Conservation (phyloP, 2,329 filamentous ascomycete genomes). For the Aspergillus fischeri region DNA sequence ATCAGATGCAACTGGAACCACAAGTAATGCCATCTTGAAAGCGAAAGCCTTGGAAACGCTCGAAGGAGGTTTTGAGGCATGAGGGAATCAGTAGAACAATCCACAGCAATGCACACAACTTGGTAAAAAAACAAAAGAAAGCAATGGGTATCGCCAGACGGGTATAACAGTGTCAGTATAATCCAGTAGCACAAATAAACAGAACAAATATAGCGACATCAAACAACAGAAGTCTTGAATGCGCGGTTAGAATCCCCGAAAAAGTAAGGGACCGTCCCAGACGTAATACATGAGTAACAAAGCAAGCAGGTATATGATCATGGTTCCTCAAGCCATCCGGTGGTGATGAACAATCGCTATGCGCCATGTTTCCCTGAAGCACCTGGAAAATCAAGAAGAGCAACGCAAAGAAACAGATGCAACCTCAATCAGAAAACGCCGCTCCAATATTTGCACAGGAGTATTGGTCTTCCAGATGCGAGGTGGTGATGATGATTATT, state of each 20-base stretch:
- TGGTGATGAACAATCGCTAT: conserved; percentile 8
- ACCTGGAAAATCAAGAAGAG: conserved; percentile 1
- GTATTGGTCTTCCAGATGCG: neutral
- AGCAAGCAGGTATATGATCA: conserved; percentile 6
- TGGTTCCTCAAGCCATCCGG: conserved; percentile 9
- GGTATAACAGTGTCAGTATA: conserved; percentile 14
- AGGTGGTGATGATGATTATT: neutral
- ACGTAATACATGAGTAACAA: conserved; percentile 5
- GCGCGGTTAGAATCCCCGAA: conserved; percentile 5
- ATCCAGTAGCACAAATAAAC: conserved; percentile 10
- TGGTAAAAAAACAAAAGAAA: conserved; percentile 6
- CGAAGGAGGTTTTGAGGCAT: conserved; percentile 6
- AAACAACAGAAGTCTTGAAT: conserved; percentile 3
- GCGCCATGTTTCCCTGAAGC: conserved; percentile 8
- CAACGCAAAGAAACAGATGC: conserved; percentile 10
- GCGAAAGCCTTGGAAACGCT: neutral
- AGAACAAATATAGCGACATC: conserved; percentile 8
- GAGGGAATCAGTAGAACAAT: conserved; percentile 7
- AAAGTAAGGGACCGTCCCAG: conserved; percentile 4
- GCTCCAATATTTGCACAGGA: conserved; percentile 17
- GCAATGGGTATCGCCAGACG: conserved; percentile 23
- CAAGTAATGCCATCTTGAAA: conserved; percentile 6
- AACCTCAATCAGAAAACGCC: conserved; percentile 14
- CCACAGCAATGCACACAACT: conserved; percentile 14
- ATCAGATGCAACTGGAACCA: conserved; percentile 8